These are phyloP conservation scores for Colletotrichum eleusines DNA, from an alignment of 2,329 filamentous ascomycete genomes.

Conservation along the genomic window DNA sequence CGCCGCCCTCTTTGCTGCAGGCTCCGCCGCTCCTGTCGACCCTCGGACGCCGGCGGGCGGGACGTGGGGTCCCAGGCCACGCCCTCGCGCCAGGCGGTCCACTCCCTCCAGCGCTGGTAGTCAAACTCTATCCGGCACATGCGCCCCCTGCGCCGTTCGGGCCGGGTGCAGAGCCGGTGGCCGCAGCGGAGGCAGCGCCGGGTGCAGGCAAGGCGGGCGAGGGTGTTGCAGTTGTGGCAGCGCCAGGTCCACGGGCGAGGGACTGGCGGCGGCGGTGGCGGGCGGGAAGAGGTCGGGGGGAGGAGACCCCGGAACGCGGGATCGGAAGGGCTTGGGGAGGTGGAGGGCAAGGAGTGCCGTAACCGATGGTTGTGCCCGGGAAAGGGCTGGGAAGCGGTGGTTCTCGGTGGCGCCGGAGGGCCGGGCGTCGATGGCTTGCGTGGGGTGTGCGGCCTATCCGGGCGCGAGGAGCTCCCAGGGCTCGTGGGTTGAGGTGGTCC, in stretches of 20 bases:
- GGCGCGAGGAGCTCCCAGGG: neutral
- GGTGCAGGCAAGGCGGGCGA: conserved; percentile 50
- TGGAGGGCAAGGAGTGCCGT: neutral
- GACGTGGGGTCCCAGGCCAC: neutral
- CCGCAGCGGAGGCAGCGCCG: conserved; percentile 55
- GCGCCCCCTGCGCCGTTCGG: conserved; percentile 21
- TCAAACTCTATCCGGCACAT: neutral
- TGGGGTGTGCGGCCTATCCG: neutral
- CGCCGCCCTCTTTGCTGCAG: too few relatives aligned
- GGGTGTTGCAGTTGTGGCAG: conserved; percentile 49
- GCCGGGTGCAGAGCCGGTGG: conserved; percentile 51
- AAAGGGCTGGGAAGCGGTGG: neutral
- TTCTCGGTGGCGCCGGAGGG: neutral
- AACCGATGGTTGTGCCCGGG: neutral
- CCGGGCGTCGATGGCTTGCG: neutral
- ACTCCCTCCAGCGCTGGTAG: conserved; percentile 45
- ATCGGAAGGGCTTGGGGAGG: neutral
- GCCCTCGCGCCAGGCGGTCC: conserved; percentile 49
- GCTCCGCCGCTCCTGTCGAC: neutral
- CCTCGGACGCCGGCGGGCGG: neutral
- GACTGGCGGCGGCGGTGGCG: neutral
- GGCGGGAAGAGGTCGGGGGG: neutral
- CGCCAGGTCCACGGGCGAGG: conserved; percentile 50
- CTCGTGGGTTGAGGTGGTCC: neutral
- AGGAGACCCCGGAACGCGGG: neutral